Conservation (phyloP, 306 rosid species). For the Vachellia pachyceras region DNA sequence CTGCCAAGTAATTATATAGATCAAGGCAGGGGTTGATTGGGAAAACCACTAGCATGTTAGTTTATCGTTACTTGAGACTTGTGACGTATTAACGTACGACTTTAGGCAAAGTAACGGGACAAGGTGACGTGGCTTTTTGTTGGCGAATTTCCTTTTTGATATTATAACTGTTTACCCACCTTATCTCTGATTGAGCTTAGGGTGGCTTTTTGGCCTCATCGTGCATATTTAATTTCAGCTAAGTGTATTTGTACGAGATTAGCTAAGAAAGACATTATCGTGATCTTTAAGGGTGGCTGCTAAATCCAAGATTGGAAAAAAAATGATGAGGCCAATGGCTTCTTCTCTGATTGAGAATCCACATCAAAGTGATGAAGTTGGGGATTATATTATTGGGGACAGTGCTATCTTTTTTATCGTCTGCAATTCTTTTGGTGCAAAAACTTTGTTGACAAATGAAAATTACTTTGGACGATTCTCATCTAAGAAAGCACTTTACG, state of each 20-base stretch:
- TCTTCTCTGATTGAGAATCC: slow-evolving; percentile 13
- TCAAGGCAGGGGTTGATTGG: slow-evolving; percentile 5
- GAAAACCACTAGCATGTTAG: neutral
- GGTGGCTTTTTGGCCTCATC: neutral
- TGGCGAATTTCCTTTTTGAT: slow-evolving; percentile 15
- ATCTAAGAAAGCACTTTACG: slow-evolving; percentile 28
- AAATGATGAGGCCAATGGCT: neutral
- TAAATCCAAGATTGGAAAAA: neutral
- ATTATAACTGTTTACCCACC: neutral
- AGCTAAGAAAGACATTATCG: slow-evolving; percentile 5
- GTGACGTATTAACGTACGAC: neutral
- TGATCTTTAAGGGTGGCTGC: slow-evolving; percentile 2
- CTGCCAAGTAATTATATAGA: neutral
- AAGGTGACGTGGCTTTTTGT: neutral
- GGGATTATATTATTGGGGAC: neutral
- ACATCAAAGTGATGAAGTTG: neutral
- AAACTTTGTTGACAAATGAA: neutral
- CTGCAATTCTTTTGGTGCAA: neutral
- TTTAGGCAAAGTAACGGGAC: slow-evolving; percentile 25
- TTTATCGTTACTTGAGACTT: slow-evolving; percentile 14
- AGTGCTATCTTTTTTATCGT: slow-evolving; percentile 3
- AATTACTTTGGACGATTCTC: slow-evolving; percentile 38
- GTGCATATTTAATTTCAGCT: slow-evolving; percentile 7
- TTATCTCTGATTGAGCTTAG: neutral
- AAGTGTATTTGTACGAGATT: slow-evolving; percentile 16